Base-by-base conservation (phyloP, 345 rosid species). In the Populus ilicifolia region DNA sequence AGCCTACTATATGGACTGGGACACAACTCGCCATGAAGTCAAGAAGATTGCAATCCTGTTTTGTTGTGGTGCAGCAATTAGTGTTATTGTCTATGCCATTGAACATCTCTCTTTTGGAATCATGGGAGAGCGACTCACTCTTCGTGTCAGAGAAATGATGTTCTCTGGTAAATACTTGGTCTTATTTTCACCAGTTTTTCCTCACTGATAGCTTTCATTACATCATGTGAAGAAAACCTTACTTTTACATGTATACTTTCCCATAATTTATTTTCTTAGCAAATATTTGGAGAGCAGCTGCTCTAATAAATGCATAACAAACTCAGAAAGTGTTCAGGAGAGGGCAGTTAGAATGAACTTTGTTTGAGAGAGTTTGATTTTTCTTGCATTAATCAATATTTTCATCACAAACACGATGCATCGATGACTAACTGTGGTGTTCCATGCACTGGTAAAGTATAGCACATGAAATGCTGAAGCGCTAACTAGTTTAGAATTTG, bases 61-160 rank as follows among this genome's bases (percentile, higher is more conserved):
- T 61, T 85, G 89, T 50, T 85, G 92, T 44, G 99, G 84, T 38
- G 88, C 99, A 25, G 87, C 85, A 29, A 1, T 92, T 44, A 87
- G 93, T 5, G 84, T 93, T 69, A 86, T 87, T 10, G 91, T 90
- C 71, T 89, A 93, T 78, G 85, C 89, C 74, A 85, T 88, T 48
- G 90, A 88, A 65, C 98, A 95, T 85, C 78, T 88, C 17, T 86
- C 87, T 54, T 95, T 95, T 33, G 96, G 98, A 36, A 90, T 90
- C 81, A 91, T 95, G 92, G 99, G 99, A 48, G 98, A 92, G 84
- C 84, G 98, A 27, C 92, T 95, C 78, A 95, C 98, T 65, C 94
- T 89, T 73, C 98, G 98, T 8, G 93, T 93, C 78, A 91, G 99
- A 27, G 91, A 90, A 83, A 87, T 20, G 80, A 90, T 92, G 94